Conservation (phyloP, 345 rosid genomes). For the Acer saccharum region DNA sequence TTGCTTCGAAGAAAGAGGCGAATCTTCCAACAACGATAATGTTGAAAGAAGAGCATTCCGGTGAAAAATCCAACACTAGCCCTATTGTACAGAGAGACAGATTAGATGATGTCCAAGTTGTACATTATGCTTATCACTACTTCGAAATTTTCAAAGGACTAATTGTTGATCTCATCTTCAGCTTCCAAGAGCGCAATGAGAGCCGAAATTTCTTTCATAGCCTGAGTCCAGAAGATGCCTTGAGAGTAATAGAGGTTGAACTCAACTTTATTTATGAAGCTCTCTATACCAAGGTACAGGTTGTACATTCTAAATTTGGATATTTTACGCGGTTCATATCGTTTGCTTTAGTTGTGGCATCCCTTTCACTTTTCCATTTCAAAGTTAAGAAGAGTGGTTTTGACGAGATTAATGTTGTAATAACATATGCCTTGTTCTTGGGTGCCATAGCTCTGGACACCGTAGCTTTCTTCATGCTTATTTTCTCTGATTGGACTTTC, state of each 20-base stretch:
- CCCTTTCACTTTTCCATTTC: background rate
- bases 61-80: no score
- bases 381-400: background rate
- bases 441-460: background rate
- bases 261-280: no score
- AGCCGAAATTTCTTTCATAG: constrained; percentile 15
- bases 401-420: background rate
- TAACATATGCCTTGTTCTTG: background rate
- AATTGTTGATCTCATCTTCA: constrained; percentile 30
- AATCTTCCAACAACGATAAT: constrained; percentile 34
- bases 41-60: no score
- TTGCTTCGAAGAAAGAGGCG: background rate
- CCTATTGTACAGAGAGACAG: no score
- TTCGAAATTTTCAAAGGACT: constrained; percentile 21
- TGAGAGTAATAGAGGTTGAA: constrained; percentile 32
- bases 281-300: constrained; percentile 29
- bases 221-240: constrained; percentile 11
- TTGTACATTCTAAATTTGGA: background rate
- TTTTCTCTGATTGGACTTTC: background rate
- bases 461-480: background rate
- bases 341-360: background rate
- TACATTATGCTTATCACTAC: constrained; percentile 9
- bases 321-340: background rate
- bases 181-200: constrained; percentile 15
- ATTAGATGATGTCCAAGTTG: background rate